Conservation (phyloP, 768 basidiomycete genomes). For the Lyophyllum decastes region DNA sequence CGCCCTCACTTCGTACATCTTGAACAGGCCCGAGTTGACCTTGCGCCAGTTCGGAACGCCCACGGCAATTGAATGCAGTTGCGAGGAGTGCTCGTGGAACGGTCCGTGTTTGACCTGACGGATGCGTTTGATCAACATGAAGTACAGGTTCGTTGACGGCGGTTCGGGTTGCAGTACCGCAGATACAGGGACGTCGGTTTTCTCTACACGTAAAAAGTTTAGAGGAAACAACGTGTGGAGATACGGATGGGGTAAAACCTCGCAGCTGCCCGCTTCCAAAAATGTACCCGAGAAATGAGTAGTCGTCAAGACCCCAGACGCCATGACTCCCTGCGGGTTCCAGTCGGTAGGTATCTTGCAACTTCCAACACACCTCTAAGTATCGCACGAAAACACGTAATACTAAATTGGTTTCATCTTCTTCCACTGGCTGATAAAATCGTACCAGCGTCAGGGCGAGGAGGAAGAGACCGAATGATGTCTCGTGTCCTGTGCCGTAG, state of each 20-base stretch:
- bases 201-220: slow-evolving; percentile 38
- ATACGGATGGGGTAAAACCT: slow-evolving; percentile 40
- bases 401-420: slow-evolving; percentile 62
- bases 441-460: slow-evolving; percentile 70
- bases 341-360: slow-evolving; percentile 87
- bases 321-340: slow-evolving; percentile 98
- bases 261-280: slow-evolving; percentile 90
- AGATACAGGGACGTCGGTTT: slow-evolving; percentile 58
- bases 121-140: slow-evolving; percentile 76
- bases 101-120: slow-evolving; percentile 82
- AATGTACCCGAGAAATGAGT: slow-evolving; percentile 83
- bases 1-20: slow-evolving; percentile 86
- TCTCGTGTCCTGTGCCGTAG: slow-evolving; percentile 96
- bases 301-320: slow-evolving; percentile 97
- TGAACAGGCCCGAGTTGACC: slow-evolving; percentile 86
- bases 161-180: slow-evolving; percentile 60
- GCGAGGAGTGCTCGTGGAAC: slow-evolving; percentile 91
- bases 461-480: slow-evolving; percentile 82
- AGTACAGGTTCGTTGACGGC: slow-evolving; percentile 76
- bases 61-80: slow-evolving; percentile 82
- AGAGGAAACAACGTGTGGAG: slow-evolving; percentile 3
- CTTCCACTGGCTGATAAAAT: slow-evolving; percentile 55
- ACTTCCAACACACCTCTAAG: slow-evolving; percentile 75
- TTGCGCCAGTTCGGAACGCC: slow-evolving; percentile 92
- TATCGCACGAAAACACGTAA: slow-evolving; percentile 78